phyloP scores from a whole-genome alignment of 306 rosid species.

The Astragalus glycyphyllos region DNA sequence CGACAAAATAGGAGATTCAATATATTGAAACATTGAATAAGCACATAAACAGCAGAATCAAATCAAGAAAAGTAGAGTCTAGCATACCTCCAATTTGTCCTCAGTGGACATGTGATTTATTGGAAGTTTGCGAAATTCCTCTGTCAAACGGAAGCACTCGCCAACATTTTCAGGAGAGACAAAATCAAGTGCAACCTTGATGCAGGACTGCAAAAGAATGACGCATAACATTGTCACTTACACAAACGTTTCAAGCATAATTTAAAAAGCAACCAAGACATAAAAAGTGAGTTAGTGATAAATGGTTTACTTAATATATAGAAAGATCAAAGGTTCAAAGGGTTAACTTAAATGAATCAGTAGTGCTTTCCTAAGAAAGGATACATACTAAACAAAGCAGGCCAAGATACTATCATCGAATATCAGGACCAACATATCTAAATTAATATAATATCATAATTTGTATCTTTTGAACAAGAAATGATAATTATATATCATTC shows the following conservation, averaged over 20 bases:
- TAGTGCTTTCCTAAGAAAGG: background rate
- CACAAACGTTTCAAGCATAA: background rate
- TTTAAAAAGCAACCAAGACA: background rate
- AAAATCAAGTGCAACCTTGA: constrained; percentile 85
- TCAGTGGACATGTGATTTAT: constrained; percentile 61
- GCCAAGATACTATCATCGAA: no score
- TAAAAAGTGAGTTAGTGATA: background rate
- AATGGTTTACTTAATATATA: background rate
- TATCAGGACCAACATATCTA: no score
- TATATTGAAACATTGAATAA: background rate
- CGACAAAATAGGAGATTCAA: background rate
- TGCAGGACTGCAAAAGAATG: constrained; percentile 69
- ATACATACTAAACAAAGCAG: background rate
- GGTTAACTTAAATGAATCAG: constrained; percentile 1
- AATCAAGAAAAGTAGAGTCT: background rate
- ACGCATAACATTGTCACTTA: background rate
- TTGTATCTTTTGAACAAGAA: no score
- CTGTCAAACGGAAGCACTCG: constrained; percentile 76
- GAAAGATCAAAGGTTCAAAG: constrained; percentile 2
- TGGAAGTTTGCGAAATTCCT: constrained; percentile 82
- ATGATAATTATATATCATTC: no score
- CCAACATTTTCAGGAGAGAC: constrained; percentile 88
- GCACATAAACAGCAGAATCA: background rate
- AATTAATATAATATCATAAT: no score
- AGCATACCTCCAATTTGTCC: constrained; percentile 79